phyloP scores from a whole-genome alignment of 2,329 filamentous ascomycete genomes.

The Sclerotinia spermophila region DNA sequence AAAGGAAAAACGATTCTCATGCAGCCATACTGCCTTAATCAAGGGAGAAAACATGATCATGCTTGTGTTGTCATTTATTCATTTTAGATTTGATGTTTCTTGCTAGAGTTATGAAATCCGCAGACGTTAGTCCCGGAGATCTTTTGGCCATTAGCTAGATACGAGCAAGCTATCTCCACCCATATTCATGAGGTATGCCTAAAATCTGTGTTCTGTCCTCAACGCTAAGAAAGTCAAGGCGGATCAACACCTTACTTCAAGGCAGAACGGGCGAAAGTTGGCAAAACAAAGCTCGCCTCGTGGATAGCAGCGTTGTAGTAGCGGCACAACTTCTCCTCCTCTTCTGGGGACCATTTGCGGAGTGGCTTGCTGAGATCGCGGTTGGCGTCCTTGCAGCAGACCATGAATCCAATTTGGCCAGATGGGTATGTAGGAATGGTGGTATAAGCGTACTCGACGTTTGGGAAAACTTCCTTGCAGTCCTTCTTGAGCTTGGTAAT shows the following conservation, averaged over 20 bases:
- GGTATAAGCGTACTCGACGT: slow-evolving; percentile 97
- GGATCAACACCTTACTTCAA: slow-evolving; percentile 46
- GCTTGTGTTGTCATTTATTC: background rate
- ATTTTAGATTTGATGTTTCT: background rate
- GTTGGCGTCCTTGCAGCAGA: slow-evolving; percentile 91
- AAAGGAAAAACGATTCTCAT: background rate
- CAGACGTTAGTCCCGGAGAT: background rate
- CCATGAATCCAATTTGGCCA: slow-evolving; percentile 99
- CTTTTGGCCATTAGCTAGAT: background rate
- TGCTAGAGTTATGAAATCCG: background rate
- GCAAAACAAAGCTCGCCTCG: slow-evolving; percentile 88
- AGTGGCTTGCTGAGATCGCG: slow-evolving; percentile 82
- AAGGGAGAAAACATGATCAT: background rate
- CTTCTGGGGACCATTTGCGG: slow-evolving; percentile 75
- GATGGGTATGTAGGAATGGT: slow-evolving; percentile 99
- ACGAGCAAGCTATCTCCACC: background rate
- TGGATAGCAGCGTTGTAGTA: slow-evolving; percentile 99
- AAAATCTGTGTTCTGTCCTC: background rate
- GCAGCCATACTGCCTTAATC: background rate
- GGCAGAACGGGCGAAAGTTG: slow-evolving; percentile 85
- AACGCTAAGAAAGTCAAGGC: background rate
- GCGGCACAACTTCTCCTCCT: slow-evolving; percentile 87
- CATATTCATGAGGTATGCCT: background rate
- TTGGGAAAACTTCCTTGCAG: slow-evolving; percentile 95
- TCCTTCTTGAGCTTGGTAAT: slow-evolving; percentile 95